A percentile compares a stretch with the other conserved stretches of the same genome.
Evolutionary conservation across 306 rosid species (phyloP).

Genomic region (Acmispon strigosus): DNA sequence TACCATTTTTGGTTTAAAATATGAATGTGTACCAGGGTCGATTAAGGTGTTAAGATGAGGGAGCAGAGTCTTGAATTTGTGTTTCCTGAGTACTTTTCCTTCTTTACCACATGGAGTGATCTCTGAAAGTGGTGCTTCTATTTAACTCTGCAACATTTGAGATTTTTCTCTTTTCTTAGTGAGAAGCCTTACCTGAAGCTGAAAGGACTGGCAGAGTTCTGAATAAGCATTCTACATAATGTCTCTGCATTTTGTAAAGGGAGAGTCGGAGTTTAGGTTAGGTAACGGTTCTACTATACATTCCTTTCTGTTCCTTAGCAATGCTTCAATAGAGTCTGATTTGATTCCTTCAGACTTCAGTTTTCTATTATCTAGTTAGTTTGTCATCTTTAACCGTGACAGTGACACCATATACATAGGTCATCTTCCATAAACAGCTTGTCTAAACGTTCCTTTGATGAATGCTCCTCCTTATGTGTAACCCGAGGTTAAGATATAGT

Average conservation of each 20-base stretch:
- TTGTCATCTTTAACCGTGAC: constrained; percentile 7
- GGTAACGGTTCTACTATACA: neutral
- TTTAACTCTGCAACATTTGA: neutral
- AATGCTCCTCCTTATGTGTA: neutral
- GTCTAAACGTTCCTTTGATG: neutral
- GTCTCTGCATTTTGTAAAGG: constrained; percentile 4
- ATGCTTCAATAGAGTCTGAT: neutral
- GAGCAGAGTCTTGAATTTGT: neutral
- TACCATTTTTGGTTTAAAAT: neutral
- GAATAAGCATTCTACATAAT: neutral
- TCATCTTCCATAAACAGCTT: neutral
- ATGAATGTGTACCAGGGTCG: neutral
- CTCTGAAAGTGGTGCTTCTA: neutral
- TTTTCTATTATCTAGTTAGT: neutral
- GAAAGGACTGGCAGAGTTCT: neutral
- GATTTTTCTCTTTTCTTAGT: neutral
- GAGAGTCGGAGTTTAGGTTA: neutral
- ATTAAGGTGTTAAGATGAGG: neutral
- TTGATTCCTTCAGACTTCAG: neutral
- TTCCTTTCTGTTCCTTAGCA: neutral
- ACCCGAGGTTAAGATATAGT: neutral
- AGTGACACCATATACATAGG: neutral
- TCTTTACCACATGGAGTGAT: neutral
- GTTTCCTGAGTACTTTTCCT: neutral
- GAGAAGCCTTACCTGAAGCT: neutral